Conservation (phyloP, 2,329 filamentous ascomycete genomes). For the Nemania sp. region DNA sequence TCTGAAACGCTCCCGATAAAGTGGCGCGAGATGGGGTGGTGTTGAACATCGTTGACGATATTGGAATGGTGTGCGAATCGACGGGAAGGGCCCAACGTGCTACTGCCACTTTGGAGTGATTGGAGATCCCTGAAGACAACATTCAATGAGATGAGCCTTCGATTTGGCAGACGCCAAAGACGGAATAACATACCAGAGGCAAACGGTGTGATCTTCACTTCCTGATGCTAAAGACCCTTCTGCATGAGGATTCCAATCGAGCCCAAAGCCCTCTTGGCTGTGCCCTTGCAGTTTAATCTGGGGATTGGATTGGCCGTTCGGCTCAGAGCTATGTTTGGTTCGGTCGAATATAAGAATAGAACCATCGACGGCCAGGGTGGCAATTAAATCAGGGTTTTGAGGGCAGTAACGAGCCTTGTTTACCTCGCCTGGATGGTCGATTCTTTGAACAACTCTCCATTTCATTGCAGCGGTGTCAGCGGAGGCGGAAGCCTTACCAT, state of each 20-base stretch:
- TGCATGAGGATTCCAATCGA: slow-evolving; percentile 87
- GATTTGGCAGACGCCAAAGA: neutral
- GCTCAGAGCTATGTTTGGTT: slow-evolving; percentile 84
- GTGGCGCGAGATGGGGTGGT: slow-evolving; percentile 82
- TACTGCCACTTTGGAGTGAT: slow-evolving; percentile 70
- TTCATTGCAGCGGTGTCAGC: slow-evolving; percentile 73
- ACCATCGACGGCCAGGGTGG: slow-evolving; percentile 86
- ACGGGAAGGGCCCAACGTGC: slow-evolving; percentile 68
- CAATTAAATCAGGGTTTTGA: slow-evolving; percentile 95
- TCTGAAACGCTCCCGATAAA: slow-evolving; percentile 94
- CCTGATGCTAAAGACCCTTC: slow-evolving; percentile 85
- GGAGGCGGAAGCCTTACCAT: slow-evolving; percentile 63
- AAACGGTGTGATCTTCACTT: slow-evolving; percentile 88
- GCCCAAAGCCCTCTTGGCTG: slow-evolving; percentile 83
- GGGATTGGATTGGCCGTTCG: slow-evolving; percentile 73
- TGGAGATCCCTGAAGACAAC: slow-evolving; percentile 72
- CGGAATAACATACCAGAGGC: slow-evolving; percentile 70
- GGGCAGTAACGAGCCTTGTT: slow-evolving; percentile 99
- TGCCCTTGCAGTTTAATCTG: slow-evolving; percentile 88
- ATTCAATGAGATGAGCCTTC: slow-evolving; percentile 4
- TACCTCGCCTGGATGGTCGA: slow-evolving; percentile 94
- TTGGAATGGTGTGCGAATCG: slow-evolving; percentile 87
- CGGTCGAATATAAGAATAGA: slow-evolving; percentile 92
- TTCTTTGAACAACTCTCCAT: slow-evolving; percentile 92
- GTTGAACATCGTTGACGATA: slow-evolving; percentile 96